phyloP scores from a whole-genome alignment of 2,329 filamentous ascomycete genomes.

The Fusarium mexicanum region DNA sequence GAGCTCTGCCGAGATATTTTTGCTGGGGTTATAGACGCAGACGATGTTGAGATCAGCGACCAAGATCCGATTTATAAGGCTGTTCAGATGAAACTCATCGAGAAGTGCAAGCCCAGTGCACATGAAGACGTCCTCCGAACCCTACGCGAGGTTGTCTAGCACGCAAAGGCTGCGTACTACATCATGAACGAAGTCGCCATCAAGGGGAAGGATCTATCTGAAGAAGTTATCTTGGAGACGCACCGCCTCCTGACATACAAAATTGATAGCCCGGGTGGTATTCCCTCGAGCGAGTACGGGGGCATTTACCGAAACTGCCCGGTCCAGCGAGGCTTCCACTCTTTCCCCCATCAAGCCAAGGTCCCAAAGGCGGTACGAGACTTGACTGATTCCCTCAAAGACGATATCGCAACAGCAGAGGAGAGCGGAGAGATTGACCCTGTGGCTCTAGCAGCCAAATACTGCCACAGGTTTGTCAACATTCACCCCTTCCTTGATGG shows the following conservation, averaged over 20 bases:
- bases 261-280: accelerated
- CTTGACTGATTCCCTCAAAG: constrained; percentile 23
- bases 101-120: accelerated
- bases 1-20: not conserved
- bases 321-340: not conserved
- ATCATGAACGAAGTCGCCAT: not conserved
- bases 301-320: accelerated
- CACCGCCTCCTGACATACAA: not conserved
- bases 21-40: accelerated
- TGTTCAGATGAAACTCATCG: accelerated
- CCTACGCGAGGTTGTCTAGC: accelerated
- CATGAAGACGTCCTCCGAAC: not conserved
- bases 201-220: not conserved
- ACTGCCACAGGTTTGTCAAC: constrained; percentile 44
- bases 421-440: constrained; percentile 32
- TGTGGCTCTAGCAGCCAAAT: constrained; percentile 41
- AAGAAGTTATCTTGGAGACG: accelerated
- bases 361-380: constrained; percentile 28
- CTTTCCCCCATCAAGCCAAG: accelerated
- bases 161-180: accelerated
- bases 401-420: constrained; percentile 28
- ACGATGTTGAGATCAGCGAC: not conserved
- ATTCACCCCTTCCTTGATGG: constrained; percentile 51
- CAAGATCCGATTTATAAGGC: accelerated
- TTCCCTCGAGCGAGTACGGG: not conserved